Evolutionary conservation across 352 stramenopile genomes (phyloP), one percentile per base, ranked within the genome.

Genomic region (Pythium plurisporium): DNA sequence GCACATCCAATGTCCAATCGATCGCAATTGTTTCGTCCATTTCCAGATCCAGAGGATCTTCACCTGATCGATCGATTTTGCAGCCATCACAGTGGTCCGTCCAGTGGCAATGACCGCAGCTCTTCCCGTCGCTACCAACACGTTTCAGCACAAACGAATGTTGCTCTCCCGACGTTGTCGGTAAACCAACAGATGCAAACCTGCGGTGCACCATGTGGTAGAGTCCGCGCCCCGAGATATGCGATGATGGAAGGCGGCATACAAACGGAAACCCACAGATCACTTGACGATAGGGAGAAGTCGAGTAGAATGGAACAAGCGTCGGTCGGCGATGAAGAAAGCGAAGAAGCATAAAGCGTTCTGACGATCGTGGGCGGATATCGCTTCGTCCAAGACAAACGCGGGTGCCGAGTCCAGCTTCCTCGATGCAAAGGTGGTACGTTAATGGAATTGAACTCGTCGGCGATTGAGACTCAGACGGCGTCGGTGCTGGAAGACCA

Each of bases 21-120:
- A 92, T 78, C 4, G 79, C 78, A 44, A 90, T 70, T 9, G 72
- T 88, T 25, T 87, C 70, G 25, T 76, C 73, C 62, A 76, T 79
- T 9, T 62, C 48, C 25, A 81, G 41, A 20, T 79, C 64, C 10
- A 72, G 59, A 2, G 84, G 31, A 10, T 73, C 59, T 10, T 62
- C 64, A 5, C 62, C 59, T 4, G 59, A 41, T 4, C 59, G 51
- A 9, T 65, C 59, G 12, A 92, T 70, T 15, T 68, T 41, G 47
- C 82, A 91, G 9, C 82, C 80, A 10, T 44, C 38, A 23, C 82
- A 91, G 15, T 67, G 54, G 9, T 65, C 46, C 4, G 57, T 71
- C 82, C 82, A 89, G 33, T 87, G 69, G 36, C 82, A 91, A 12
- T 44, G 47, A 3, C 42, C 59, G 38, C 82, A 92, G 25, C 55